These are phyloP conservation scores for Camellia oleifera DNA, from an alignment of 179 eudicot species.

Conservation along the genomic window DNA sequence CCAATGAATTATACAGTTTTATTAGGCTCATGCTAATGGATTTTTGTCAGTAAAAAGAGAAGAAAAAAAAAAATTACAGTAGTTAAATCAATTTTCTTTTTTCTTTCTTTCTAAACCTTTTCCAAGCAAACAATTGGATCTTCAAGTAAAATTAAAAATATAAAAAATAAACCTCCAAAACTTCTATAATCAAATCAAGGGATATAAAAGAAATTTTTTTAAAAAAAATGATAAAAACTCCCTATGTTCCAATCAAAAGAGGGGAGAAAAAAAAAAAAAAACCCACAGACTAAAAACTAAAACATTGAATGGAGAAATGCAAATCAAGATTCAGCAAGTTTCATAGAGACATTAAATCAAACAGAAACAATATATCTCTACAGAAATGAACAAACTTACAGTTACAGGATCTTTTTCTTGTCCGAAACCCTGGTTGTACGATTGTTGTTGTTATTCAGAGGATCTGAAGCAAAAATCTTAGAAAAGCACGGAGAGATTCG, in stretches of 20 bases:
- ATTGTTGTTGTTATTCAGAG: not conserved
- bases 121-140: not conserved
- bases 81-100: not conserved
- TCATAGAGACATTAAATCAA: conserved; percentile 11
- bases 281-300: not conserved
- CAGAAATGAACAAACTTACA: not conserved
- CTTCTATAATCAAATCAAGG: not conserved
- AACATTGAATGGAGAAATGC: not conserved
- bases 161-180: not conserved
- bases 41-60: not conserved
- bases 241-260: not conserved
- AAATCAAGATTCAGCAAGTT: conserved; percentile 4
- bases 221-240: not conserved
- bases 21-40: not conserved
- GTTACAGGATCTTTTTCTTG: not conserved
- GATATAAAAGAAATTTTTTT: not conserved
- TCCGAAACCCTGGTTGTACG: not conserved
- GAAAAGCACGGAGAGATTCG: not conserved
- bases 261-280: not conserved
- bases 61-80: too few species aligned
- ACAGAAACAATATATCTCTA: not conserved
- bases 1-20: too few species aligned
- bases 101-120: not conserved
- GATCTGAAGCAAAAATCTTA: conserved; percentile 4
- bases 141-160: too few species aligned